Evolutionary conservation across 2,329 filamentous ascomycete species (phyloP).

Genomic region (Dichotomopilus funicola): DNA sequence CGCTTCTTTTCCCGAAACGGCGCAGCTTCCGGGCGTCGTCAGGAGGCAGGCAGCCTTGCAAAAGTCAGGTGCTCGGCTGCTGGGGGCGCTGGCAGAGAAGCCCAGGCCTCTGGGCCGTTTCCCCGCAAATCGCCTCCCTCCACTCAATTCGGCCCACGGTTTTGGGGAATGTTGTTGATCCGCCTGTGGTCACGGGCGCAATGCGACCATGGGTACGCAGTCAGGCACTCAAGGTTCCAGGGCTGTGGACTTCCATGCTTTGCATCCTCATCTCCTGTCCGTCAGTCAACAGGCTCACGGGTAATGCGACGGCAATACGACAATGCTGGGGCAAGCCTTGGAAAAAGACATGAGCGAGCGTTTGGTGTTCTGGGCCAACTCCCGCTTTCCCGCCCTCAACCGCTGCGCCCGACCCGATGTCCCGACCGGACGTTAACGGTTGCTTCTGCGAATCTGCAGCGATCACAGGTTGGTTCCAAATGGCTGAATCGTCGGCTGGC

Average conservation of each 20-base stretch:
- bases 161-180: slow-evolving; percentile 12
- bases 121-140: slow-evolving; percentile 26
- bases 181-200: slow-evolving; percentile 20
- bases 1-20: slow-evolving; percentile 14
- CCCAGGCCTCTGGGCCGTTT: slow-evolving; percentile 16
- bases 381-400: too few relatives aligned
- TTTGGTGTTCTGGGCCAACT: too few relatives aligned
- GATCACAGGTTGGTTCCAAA: neutral
- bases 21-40: slow-evolving; percentile 17
- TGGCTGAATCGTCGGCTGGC: neutral
- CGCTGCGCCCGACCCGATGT: too few relatives aligned
- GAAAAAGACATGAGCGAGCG: too few relatives aligned
- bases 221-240: too few relatives aligned
- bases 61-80: slow-evolving; percentile 22
- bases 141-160: slow-evolving; percentile 12
- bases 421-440: too few relatives aligned
- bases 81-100: slow-evolving; percentile 1
- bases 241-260: too few relatives aligned
- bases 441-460: too few relatives aligned
- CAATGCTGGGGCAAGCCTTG: too few relatives aligned
- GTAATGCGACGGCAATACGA: too few relatives aligned
- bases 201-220: neutral
- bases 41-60: slow-evolving; percentile 22
- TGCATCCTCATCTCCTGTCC: too few relatives aligned
- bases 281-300: too few relatives aligned